Evolutionary conservation across 108 stramenopile species (phyloP).

Genomic region (Nannochloropsis salina): DNA sequence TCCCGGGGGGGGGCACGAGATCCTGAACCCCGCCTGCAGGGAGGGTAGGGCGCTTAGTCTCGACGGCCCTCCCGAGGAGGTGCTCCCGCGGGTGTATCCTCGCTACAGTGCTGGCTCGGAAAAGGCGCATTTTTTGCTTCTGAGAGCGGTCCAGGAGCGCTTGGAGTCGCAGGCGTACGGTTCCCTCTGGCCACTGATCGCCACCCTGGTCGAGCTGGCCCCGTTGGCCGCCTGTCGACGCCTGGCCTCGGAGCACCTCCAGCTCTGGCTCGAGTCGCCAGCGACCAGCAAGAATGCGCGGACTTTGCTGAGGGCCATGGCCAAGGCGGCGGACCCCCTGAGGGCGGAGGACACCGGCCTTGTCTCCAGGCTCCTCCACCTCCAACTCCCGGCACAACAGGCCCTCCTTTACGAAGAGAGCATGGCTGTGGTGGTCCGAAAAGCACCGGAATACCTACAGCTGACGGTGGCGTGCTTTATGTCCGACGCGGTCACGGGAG

Average conservation of each 20-base stretch:
- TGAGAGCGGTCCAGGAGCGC: neutral
- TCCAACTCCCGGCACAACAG: neutral
- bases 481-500: neutral
- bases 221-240: neutral
- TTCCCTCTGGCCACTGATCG: neutral
- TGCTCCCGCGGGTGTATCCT: neutral
- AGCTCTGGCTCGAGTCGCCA: neutral
- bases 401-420: neutral
- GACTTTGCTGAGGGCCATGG: neutral
- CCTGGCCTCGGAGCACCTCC: neutral
- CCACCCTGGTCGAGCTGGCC: neutral
- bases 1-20: too few species aligned
- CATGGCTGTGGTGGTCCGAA: neutral
- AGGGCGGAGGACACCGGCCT: neutral
- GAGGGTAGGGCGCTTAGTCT: neutral
- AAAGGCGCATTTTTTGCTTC: neutral
- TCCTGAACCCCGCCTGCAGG: too few species aligned
- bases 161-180: neutral
- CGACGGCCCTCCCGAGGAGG: neutral
- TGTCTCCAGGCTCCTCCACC: neutral
- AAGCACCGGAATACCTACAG: neutral
- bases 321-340: neutral
- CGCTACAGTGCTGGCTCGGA: conserved; percentile 5
- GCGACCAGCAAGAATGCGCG: conserved; percentile 5
- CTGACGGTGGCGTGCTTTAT: neutral